Base-by-base conservation (phyloP, 805 yeast genomes). In the Nakazawaea holstii region DNA sequence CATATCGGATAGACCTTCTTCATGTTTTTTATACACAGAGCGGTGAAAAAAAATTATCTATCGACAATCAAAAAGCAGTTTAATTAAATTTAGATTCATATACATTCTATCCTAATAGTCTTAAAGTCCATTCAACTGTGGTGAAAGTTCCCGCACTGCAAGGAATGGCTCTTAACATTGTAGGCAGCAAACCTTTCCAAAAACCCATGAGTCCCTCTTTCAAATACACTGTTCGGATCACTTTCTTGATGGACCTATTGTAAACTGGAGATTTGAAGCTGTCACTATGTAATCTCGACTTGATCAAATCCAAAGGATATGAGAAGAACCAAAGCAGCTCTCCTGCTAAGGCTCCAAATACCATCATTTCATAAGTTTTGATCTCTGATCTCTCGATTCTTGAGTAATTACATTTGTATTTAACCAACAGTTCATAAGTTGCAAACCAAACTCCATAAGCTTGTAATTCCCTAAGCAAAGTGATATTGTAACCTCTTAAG, bases 131-230 rank as follows among this genome's bases (percentile, higher is more conserved):
- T 57, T 84, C 92, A 2, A 84, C 91, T 11, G 84, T 78, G 2
- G 90, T 87, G 69, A 84, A 84, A 0, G 92, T 84, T 13, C 87
- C 87, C 1, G 91, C 87, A 58, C 81, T 74, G 54, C 84, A 77
- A 4, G 86, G 86, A 36, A 78, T 71, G 0, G 86, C 86, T 56
- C 86, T 69, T 4, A 78, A 49, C 37, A 80, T 65, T 20, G 84
- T 76, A 0, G 86, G 86, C 0, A 70, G 74, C 38, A 80, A 68
- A 8, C 86, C 86, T 61, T 74, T 72, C 84, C 84, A 80, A 59
- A 79, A 79, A 0, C 84, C 85, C 10, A 63, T 51, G 4, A 67
- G 52, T 0, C 84, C 84, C 33, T 70, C 71, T 2, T 62, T 59
- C 6, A 52, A 53, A 55, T 70, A 64, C 8, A 77, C 77, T 33